Evolutionary conservation across 2,329 filamentous ascomycete genomes (phyloP).

Genomic region (Ophiostoma ips): DNA sequence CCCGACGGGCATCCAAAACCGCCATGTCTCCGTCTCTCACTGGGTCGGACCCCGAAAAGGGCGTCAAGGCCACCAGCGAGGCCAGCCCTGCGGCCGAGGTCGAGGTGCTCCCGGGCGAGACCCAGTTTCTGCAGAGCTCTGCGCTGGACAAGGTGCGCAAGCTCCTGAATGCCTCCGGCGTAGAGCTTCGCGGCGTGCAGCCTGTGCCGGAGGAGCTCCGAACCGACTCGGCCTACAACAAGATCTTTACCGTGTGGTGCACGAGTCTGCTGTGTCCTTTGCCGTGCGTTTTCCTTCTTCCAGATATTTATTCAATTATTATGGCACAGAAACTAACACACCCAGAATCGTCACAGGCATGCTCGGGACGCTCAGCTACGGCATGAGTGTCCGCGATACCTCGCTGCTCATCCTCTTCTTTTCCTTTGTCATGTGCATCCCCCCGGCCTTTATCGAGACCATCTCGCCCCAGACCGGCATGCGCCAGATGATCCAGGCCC

Average conservation of each 20-base stretch:
- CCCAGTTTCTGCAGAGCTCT: background rate
- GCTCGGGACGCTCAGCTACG: conserved; percentile 37
- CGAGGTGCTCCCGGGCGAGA: background rate
- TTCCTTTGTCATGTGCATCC: conserved; percentile 36
- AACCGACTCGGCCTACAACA: background rate
- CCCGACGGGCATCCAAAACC: background rate
- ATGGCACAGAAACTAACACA: background rate
- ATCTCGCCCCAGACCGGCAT: conserved; percentile 49
- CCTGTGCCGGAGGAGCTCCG: background rate
- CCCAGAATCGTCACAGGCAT: conserved; percentile 28
- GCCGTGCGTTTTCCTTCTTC: background rate
- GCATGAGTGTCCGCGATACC: conserved; percentile 40
- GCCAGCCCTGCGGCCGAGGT: background rate
- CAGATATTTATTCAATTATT: too few relatives aligned
- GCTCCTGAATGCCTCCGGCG: background rate
- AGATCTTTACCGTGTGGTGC: background rate
- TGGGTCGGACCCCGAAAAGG: background rate
- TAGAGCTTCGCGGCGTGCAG: background rate
- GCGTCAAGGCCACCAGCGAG: background rate
- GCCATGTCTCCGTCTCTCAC: background rate
- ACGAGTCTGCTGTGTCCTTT: background rate
- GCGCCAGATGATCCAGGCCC: conserved; percentile 51
- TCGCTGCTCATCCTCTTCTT: conserved; percentile 51
- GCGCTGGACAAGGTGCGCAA: background rate
- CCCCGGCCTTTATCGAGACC: conserved; percentile 43